Percentiles rank a stretch among this genome's conserved stretches.
phyloP scores from a whole-genome alignment of 306 rosid genomes.

The Aeschynomene evenia region DNA sequence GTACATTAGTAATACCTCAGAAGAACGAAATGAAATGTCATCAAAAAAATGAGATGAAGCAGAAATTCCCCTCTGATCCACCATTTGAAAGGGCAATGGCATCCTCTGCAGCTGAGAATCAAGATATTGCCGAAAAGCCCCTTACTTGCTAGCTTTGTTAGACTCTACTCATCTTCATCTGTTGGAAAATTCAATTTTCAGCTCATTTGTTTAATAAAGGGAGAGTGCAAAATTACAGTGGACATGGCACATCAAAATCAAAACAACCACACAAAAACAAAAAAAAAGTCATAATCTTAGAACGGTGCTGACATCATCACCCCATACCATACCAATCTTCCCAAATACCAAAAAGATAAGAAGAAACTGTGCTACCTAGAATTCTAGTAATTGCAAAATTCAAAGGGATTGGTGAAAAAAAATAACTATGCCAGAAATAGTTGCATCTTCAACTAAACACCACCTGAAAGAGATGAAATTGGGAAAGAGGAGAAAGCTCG shows the following conservation, averaged over 20 bases:
- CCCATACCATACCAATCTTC: background rate
- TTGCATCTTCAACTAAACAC: slow-evolving; percentile 22
- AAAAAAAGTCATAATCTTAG: background rate
- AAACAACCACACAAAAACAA: too few species aligned
- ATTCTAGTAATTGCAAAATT: background rate
- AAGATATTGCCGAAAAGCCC: slow-evolving; percentile 10
- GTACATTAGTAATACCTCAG: slow-evolving; percentile 41
- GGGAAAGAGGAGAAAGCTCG: slow-evolving; percentile 21
- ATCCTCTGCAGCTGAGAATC: slow-evolving; percentile 32
- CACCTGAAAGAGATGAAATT: slow-evolving; percentile 11
- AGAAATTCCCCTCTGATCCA: slow-evolving; percentile 59
- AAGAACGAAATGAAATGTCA: slow-evolving; percentile 48
- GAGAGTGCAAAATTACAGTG: slow-evolving; percentile 12
- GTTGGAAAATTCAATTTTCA: slow-evolving; percentile 19
- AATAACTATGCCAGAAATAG: background rate
- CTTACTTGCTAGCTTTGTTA: slow-evolving; percentile 29
- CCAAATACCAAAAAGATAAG: background rate
- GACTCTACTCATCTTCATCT: slow-evolving; percentile 29
- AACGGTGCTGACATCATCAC: background rate
- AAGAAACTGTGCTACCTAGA: slow-evolving; percentile 13
- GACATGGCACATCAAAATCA: background rate
- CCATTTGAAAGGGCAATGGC: slow-evolving; percentile 69
- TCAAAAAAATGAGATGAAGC: slow-evolving; percentile 54
- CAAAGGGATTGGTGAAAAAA: slow-evolving; percentile 13
- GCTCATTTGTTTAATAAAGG: slow-evolving; percentile 16